Evolutionary conservation across 2,329 filamentous ascomycete genomes (phyloP).

Genomic region (Emmonsiellopsis sp.): DNA sequence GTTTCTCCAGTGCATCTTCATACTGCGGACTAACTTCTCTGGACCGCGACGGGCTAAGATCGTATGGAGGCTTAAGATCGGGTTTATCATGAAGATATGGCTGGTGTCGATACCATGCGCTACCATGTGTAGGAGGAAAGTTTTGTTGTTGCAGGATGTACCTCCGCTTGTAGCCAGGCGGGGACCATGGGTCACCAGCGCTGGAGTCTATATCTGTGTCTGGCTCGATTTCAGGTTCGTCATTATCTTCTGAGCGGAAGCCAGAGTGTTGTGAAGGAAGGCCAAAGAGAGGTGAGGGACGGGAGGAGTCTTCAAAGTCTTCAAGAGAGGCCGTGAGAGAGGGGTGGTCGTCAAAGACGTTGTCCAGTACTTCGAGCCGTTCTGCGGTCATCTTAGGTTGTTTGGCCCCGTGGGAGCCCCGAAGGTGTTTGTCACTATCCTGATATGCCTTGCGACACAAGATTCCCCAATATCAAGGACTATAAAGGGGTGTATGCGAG

Average conservation of each 20-base stretch:
- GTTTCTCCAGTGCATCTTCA: slow-evolving; percentile 44
- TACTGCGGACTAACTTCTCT: slow-evolving; percentile 51
- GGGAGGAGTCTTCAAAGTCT: slow-evolving; percentile 46
- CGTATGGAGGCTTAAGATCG: slow-evolving; percentile 31
- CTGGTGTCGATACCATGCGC: slow-evolving; percentile 45
- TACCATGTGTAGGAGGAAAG: slow-evolving; percentile 34
- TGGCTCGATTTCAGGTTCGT: slow-evolving; percentile 35
- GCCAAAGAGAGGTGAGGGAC: slow-evolving; percentile 44
- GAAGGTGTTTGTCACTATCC: not conserved
- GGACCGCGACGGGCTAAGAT: slow-evolving; percentile 42
- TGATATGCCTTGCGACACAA: not conserved
- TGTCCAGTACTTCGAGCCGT: slow-evolving; percentile 34
- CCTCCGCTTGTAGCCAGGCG: slow-evolving; percentile 49
- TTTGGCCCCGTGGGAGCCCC: not conserved
- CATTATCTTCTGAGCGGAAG: slow-evolving; percentile 48
- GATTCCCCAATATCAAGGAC: not conserved
- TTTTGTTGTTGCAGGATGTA: slow-evolving; percentile 16
- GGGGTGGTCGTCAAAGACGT: slow-evolving; percentile 48
- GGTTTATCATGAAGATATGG: slow-evolving; percentile 37
- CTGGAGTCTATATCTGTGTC: slow-evolving; percentile 34
- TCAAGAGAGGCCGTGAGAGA: slow-evolving; percentile 52
- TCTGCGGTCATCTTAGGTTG: slow-evolving; percentile 8
- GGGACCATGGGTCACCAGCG: slow-evolving; percentile 48
- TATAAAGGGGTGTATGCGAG: not conserved
- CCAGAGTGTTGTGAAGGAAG: slow-evolving; percentile 53